A percentile compares a stretch with the other conserved stretches of the same genome.
phyloP scores from a whole-genome alignment of 2,329 filamentous ascomycete genomes.

The Trichoderma guizhouense region DNA sequence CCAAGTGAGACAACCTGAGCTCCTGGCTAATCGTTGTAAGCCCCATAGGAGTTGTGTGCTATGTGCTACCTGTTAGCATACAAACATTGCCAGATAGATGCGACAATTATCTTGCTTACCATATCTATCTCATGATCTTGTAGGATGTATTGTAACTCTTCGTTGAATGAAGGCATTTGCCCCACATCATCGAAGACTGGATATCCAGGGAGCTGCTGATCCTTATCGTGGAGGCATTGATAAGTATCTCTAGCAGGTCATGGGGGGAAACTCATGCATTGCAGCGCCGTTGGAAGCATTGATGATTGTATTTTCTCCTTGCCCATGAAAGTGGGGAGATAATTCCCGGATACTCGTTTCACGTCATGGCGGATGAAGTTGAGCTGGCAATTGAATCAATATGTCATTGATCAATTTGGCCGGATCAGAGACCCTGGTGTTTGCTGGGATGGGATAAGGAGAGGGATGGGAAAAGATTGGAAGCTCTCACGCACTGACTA shows the following conservation, averaged over 20 bases:
- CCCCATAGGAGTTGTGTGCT: slow-evolving; percentile 64
- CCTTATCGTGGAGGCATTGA: background rate
- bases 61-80: slow-evolving; percentile 66
- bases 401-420: background rate
- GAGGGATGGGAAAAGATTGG: background rate
- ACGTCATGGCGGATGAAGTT: background rate
- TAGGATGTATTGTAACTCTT: background rate
- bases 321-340: background rate
- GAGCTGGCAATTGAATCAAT: background rate
- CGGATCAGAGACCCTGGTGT: background rate
- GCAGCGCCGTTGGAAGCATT: background rate
- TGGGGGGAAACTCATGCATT: background rate
- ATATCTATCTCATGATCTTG: background rate
- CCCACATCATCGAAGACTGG: background rate
- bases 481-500: background rate
- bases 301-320: background rate
- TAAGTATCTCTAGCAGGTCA: background rate
- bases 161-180: background rate
- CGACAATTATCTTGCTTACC: slow-evolving; percentile 35
- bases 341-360: background rate
- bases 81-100: slow-evolving; percentile 51
- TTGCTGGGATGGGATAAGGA: background rate
- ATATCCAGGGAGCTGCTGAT: background rate
- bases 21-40: slow-evolving; percentile 59
- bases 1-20: slow-evolving; percentile 41